Base-by-base conservation (phyloP, 176 grass and related monocot genomes). In the Elaeis guineensis region DNA sequence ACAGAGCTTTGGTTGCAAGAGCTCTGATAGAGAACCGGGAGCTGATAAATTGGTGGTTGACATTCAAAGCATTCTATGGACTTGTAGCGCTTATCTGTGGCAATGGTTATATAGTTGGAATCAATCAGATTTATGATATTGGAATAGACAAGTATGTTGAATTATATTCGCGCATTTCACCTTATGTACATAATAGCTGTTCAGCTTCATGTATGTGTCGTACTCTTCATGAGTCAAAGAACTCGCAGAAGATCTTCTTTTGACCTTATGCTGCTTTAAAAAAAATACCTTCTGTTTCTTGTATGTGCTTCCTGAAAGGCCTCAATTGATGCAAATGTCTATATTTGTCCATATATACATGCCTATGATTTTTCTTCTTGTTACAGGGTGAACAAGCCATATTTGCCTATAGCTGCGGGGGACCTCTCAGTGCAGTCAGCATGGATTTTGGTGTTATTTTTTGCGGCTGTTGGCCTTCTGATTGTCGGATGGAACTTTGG, bases 101-200 rank as follows among this genome's bases (percentile, higher is more conserved):
- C 62, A 97, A 97, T 21, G 87, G 93, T 54, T 97, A 92, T 57
- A 97, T 97, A 49, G 93, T 97, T 57, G 93, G 93, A 35, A 97
- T 97, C 59, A 97, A 97, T 76, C 93, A 92, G 63, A 97, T 97
- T 64, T 97, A 86, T 75, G 93, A 97, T 30, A 85, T 97, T 65
- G 79, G 81, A 73, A 97, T 97, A 5, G 93, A 97, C 73, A 97
- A 92, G 93, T 97, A 96, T 72, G 52, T 39, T 70, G 57, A 6
- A 28, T 50, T 54, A 44, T 55, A 62, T 20, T 20, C 23, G 17
- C 57, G 14, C 52, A 50, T 55, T 49, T 30, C 6, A 29, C 62
- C 17, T 54, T 18, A 21, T 52, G 16, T 66, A 19, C 19, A 30
- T 55, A 56, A 35, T 22, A 56, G 65, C 39, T 3, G n/a, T 20